Evolutionary conservation across 2,329 filamentous ascomycete genomes (phyloP).

Genomic region (Botrytis pseudocinerea): DNA sequence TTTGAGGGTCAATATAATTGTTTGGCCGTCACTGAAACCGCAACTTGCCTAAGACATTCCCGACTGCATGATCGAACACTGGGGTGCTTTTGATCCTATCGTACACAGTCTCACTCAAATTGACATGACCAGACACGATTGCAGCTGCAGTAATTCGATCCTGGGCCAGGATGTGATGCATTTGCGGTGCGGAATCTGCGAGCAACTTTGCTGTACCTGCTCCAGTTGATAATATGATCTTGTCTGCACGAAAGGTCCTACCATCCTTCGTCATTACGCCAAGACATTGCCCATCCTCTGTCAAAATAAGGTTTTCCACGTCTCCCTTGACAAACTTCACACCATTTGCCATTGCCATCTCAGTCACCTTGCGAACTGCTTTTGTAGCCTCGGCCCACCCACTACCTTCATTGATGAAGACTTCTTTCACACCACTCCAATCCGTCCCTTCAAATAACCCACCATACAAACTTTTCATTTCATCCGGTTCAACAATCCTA

Average conservation of each 20-base stretch:
- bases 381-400: conserved; percentile 55
- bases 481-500: conserved; percentile 47
- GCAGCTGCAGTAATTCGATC: conserved; percentile 58
- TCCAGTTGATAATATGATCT: conserved; percentile 56
- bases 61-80: conserved; percentile 51
- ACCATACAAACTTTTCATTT: conserved; percentile 45
- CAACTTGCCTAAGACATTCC: conserved; percentile 46
- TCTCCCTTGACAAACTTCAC: conserved; percentile 49
- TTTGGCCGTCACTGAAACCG: background rate
- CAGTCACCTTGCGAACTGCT: conserved; percentile 48
- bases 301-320: conserved; percentile 49
- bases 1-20: background rate
- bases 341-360: conserved; percentile 47
- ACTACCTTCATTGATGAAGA: conserved; percentile 52
- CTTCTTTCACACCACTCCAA: conserved; percentile 43
- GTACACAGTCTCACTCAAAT: conserved; percentile 49
- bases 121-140: conserved; percentile 51
- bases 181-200: conserved; percentile 51
- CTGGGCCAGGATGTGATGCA: conserved; percentile 53
- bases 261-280: conserved; percentile 54
- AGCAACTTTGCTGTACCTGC: conserved; percentile 58
- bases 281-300: conserved; percentile 47
- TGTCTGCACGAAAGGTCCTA: conserved; percentile 50
- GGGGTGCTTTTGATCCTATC: conserved; percentile 52
- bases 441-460: conserved; percentile 44